Conservation (phyloP, 2,329 filamentous ascomycete species). For the Sporothrix mexicana region DNA sequence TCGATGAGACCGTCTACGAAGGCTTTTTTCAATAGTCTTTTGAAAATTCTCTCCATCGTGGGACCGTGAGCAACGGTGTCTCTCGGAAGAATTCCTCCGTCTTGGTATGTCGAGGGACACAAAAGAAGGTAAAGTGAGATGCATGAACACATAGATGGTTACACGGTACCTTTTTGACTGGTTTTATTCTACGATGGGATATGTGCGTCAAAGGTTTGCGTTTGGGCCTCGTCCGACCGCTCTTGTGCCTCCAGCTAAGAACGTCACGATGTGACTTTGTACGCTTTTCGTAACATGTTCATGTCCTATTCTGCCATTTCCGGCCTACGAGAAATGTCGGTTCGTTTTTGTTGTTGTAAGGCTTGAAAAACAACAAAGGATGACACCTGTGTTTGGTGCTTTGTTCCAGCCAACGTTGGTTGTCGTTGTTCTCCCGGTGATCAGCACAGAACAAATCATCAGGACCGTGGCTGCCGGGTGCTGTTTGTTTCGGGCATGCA, state of each 20-base stretch:
- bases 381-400: background rate
- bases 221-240: conserved; percentile 20
- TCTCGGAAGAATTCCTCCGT: background rate
- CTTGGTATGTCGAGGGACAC: background rate
- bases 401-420: background rate
- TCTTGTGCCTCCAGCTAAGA: background rate
- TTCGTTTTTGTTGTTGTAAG: background rate
- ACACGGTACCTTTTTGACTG: background rate
- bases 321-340: background rate
- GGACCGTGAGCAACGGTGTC: background rate
- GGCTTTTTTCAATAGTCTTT: background rate
- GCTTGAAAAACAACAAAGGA: no score
- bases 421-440: background rate
- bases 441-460: conserved; percentile 13
- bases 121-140: background rate
- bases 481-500: background rate
- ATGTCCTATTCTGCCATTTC: background rate
- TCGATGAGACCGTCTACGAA: background rate
- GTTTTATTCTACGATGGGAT: background rate
- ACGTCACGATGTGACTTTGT: background rate
- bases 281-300: background rate
- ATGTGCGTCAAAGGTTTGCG: background rate
- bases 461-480: conserved; percentile 6
- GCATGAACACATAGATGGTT: background rate
- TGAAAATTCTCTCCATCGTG: background rate